Evolutionary conservation across 306 rosid genomes (phyloP).

Genomic region (Quercus glauca): DNA sequence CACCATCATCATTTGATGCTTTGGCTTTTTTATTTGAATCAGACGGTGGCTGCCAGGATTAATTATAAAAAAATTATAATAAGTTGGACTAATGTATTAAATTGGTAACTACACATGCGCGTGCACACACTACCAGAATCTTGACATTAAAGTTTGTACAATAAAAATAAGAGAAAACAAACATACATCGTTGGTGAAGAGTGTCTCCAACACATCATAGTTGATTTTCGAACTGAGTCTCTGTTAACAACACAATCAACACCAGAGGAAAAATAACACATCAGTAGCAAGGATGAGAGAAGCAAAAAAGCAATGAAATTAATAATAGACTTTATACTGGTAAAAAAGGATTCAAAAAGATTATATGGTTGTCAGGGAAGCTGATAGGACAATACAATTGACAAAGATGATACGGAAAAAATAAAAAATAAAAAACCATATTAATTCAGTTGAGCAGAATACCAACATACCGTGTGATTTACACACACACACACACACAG

Average conservation of each 20-base stretch:
- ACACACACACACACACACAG: no score
- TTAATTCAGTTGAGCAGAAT: no score
- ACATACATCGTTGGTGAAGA: conserved; percentile 48
- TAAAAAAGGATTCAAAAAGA: not conserved
- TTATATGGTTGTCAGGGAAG: not conserved
- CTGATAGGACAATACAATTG: no score
- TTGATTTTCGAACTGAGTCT: conserved; percentile 65
- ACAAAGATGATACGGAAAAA: no score
- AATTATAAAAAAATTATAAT: not conserved
- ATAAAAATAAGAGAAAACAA: not conserved
- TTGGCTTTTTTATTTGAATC: conserved; percentile 10
- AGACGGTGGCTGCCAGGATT: conserved; percentile 11
- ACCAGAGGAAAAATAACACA: not conserved
- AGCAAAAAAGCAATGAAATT: conserved; percentile 4
- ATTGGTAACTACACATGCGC: no score
- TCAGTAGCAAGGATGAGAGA: not conserved
- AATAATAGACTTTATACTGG: not conserved
- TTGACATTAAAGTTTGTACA: not conserved
- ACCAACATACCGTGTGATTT: no score
- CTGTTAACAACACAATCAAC: conserved; percentile 40
- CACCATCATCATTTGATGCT: not conserved
- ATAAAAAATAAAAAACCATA: no score
- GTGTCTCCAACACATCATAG: conserved; percentile 44
- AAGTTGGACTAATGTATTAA: not conserved
- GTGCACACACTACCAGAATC: not conserved